These are phyloP conservation scores for Fraxinus pennsylvanica DNA, from an alignment of 257 asterid genomes.

Conservation along the genomic window DNA sequence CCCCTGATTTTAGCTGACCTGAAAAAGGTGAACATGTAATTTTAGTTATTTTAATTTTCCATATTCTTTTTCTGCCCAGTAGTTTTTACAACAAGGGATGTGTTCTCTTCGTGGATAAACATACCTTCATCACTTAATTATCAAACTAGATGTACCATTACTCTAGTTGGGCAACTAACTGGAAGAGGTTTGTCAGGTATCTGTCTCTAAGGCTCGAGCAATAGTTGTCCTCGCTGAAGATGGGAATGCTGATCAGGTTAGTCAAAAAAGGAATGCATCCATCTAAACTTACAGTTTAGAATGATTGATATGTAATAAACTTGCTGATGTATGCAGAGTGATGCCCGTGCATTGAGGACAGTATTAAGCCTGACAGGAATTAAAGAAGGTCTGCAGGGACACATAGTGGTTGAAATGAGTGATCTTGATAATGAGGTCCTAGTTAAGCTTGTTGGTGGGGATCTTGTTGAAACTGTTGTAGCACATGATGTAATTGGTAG, in stretches of 20 bases:
- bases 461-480: conserved; percentile 91
- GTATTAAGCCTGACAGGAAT: conserved; percentile 91
- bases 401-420: conserved; percentile 85
- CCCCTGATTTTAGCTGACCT: conserved; percentile 87
- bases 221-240: conserved; percentile 89
- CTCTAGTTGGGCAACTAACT: conserved; percentile 34
- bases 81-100: conserved; percentile 16
- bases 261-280: conserved; percentile 26
- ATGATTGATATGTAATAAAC: conserved; percentile 20
- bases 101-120: conserved; percentile 3
- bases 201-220: conserved; percentile 91
- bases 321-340: conserved; percentile 60
- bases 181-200: conserved; percentile 51
- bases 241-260: conserved; percentile 90
- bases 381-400: conserved; percentile 82
- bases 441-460: conserved; percentile 87
- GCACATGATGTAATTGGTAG: conserved; percentile 96
- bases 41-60: not conserved
- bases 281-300: conserved; percentile 24
- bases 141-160: conserved; percentile 10
- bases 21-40: conserved; percentile 51
- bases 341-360: conserved; percentile 87
- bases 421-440: conserved; percentile 92
- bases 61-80: conserved; percentile 8
- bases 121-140: conserved; percentile 5